Evolutionary conservation across 2,329 filamentous ascomycete genomes (phyloP).

Genomic region (Monilinia polystroma): DNA sequence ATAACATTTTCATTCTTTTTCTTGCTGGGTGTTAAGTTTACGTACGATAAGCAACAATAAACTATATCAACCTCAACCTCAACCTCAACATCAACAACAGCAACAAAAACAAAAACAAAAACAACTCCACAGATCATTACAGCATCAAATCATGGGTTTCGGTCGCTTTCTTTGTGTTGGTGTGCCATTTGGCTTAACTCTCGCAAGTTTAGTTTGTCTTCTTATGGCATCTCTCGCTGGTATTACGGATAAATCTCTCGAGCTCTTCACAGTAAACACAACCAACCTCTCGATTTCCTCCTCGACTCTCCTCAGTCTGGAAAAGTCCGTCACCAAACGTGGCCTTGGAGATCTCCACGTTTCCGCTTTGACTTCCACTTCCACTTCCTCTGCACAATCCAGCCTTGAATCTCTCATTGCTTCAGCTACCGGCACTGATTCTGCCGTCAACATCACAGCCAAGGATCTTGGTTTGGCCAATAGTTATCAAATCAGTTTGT

Average conservation of each 20-base stretch:
- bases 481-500: conserved; percentile 78
- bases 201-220: conserved; percentile 72
- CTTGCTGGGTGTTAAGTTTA: not conserved
- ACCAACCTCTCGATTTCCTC: conserved; percentile 51
- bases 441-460: conserved; percentile 53
- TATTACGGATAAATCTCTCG: conserved; percentile 55
- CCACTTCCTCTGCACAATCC: conserved; percentile 46
- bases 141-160: conserved; percentile 54
- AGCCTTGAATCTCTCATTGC: conserved; percentile 45
- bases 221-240: conserved; percentile 57
- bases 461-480: conserved; percentile 59
- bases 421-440: not conserved
- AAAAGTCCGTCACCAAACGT: conserved; percentile 23
- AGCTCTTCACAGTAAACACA: conserved; percentile 61
- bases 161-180: conserved; percentile 85
- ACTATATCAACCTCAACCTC: conserved; percentile 24
- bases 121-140: conserved; percentile 7
- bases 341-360: conserved; percentile 26
- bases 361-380: conserved; percentile 38
- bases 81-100: not conserved
- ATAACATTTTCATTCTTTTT: conserved; percentile 11
- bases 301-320: conserved; percentile 31
- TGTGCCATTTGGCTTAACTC: conserved; percentile 78
- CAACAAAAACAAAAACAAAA: too few species aligned
- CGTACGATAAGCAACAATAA: not conserved